Evolutionary conservation across 1,139 yeast genomes (phyloP).

Genomic region (Protomyces arabidopsidicola): DNA sequence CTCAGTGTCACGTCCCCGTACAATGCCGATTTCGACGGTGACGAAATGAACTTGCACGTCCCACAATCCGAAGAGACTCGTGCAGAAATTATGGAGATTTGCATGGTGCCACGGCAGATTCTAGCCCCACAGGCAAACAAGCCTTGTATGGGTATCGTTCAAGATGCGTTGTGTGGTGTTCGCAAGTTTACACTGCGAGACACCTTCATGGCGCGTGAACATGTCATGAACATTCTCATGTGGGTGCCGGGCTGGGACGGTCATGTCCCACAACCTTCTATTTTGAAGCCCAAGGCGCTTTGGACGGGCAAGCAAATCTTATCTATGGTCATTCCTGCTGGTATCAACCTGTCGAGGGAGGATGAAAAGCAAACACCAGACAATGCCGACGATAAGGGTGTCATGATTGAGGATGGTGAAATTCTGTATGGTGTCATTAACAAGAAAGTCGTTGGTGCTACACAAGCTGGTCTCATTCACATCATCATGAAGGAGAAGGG

Average conservation of each 20-base stretch:
- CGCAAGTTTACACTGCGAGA: slow-evolving; percentile 94
- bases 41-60: slow-evolving; percentile 98
- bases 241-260: slow-evolving; percentile 99
- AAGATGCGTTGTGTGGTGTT: slow-evolving; percentile 95
- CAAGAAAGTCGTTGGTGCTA: slow-evolving; percentile 96
- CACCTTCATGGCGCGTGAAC: slow-evolving; percentile 79
- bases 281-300: slow-evolving; percentile 86
- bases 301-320: slow-evolving; percentile 97
- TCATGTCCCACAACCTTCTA: slow-evolving; percentile 93
- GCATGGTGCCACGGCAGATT: slow-evolving; percentile 96
- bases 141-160: slow-evolving; percentile 99
- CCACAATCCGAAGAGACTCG: slow-evolving; percentile 98
- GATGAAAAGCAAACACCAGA: slow-evolving; percentile 83
- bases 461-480: slow-evolving; percentile 96
- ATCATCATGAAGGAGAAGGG: slow-evolving; percentile 98
- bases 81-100: slow-evolving; percentile 88
- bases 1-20: slow-evolving; percentile 97
- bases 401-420: slow-evolving; percentile 88
- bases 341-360: slow-evolving; percentile 87
- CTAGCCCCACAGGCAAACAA: slow-evolving; percentile 97
- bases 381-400: slow-evolving; percentile 85
- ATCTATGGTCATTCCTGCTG: slow-evolving; percentile 90
- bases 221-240: slow-evolving; percentile 90
- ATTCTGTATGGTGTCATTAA: slow-evolving; percentile 96
- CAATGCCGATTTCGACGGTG: slow-evolving; percentile 99